A percentile compares a stretch with the other conserved stretches of the same genome.
phyloP scores from a whole-genome alignment of 495 filamentous ascomycete species.

The Aspergillus kassunensis region DNA sequence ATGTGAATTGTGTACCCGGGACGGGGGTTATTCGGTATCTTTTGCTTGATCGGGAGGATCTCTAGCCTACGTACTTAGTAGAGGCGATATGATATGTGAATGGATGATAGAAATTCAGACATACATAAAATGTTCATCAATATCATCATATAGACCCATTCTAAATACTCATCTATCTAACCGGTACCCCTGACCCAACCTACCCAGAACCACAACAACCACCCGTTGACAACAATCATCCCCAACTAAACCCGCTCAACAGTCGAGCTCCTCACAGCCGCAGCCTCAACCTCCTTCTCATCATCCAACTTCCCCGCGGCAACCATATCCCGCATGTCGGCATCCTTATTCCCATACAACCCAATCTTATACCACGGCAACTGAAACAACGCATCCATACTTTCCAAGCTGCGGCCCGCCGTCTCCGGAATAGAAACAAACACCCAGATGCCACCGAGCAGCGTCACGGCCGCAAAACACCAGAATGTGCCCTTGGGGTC shows the following conservation, averaged over 20 bases:
- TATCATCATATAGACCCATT: too few relatives aligned
- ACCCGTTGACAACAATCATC: too few relatives aligned
- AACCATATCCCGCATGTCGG: conserved; percentile 41
- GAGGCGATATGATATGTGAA: too few relatives aligned
- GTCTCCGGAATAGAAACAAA: conserved; percentile 48
- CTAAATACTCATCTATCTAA: too few relatives aligned
- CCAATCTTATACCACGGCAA: conserved; percentile 66
- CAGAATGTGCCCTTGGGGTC: conserved; percentile 58
- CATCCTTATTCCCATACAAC: conserved; percentile 53
- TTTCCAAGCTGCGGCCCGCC: conserved; percentile 39
- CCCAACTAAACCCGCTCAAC: too few relatives aligned
- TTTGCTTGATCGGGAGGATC: not conserved
- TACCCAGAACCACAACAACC: too few relatives aligned
- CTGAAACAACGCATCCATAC: conserved; percentile 65
- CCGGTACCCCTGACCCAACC: too few relatives aligned
- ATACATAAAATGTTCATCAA: too few relatives aligned
- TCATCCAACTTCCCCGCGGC: conserved; percentile 24
- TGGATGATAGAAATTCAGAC: too few relatives aligned
- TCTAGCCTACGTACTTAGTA: too few relatives aligned
- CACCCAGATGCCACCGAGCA: conserved; percentile 56
- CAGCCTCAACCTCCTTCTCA: not conserved
- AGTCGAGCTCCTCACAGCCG: not conserved
- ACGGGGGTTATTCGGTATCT: conserved; percentile 15
- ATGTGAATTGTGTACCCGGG: conserved; percentile 19
- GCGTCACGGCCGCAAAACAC: conserved; percentile 61